A percentile compares a stretch with the other conserved stretches of the same genome.
These are phyloP conservation scores for Aspergillus sp. DNA, from an alignment of 2,329 filamentous ascomycete genomes.

Conservation along the genomic window DNA sequence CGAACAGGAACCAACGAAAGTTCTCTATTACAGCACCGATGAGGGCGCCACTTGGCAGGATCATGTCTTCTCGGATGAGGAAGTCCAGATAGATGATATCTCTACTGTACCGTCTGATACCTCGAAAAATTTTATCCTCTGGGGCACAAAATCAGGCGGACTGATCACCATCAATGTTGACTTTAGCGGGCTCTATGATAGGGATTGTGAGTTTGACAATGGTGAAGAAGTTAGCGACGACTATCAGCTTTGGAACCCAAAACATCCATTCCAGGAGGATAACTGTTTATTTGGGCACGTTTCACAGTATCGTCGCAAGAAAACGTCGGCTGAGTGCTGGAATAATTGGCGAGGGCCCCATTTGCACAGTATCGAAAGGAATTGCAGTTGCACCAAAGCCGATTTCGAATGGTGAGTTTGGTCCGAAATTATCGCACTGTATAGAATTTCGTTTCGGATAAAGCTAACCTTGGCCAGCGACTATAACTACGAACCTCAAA, in stretches of 20 bases:
- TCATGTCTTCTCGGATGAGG: constrained; percentile 69
- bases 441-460: background rate
- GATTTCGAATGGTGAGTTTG: constrained; percentile 85
- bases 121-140: constrained; percentile 87
- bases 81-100: constrained; percentile 74
- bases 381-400: constrained; percentile 78
- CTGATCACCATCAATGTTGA: constrained; percentile 80
- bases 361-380: constrained; percentile 67
- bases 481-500: constrained; percentile 85
- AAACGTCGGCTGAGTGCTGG: constrained; percentile 73
- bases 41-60: constrained; percentile 78
- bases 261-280: constrained; percentile 73
- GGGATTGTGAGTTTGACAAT: constrained; percentile 68
- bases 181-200: constrained; percentile 76
- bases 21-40: constrained; percentile 74
- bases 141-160: constrained; percentile 62
- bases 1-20: constrained; percentile 65
- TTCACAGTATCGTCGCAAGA: constrained; percentile 88
- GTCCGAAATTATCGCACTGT: background rate
- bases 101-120: constrained; percentile 86
- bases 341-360: constrained; percentile 72
- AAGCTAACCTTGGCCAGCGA: constrained; percentile 57
- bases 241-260: constrained; percentile 85
- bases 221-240: constrained; percentile 59
- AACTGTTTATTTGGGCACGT: constrained; percentile 92